Percentiles rank a stretch among this genome's conserved stretches.
phyloP scores from a whole-genome alignment of 2,329 filamentous ascomycete genomes.

The Colletotrichum melonis region DNA sequence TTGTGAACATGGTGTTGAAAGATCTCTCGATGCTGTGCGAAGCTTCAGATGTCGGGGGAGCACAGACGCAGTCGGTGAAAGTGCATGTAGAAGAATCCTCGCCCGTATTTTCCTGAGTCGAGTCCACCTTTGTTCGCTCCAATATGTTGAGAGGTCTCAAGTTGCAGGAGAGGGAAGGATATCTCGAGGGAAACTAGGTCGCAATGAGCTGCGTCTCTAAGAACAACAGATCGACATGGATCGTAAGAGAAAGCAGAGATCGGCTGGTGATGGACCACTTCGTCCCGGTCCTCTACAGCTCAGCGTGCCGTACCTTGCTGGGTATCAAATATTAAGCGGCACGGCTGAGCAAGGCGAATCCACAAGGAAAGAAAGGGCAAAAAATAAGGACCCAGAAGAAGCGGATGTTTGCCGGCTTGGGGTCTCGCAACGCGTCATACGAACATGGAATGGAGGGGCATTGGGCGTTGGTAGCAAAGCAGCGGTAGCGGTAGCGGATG shows the following conservation, averaged over 20 bases:
- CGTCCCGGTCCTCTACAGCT: not conserved
- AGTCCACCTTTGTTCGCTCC: not conserved
- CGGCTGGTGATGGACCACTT: not conserved
- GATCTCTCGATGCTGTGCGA: not conserved
- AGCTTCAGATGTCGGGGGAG: not conserved
- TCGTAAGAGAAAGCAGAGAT: not conserved
- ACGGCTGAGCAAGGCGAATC: not conserved
- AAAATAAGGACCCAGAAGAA: conserved; percentile 19
- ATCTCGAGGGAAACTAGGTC: not conserved
- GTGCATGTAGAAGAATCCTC: conserved; percentile 2
- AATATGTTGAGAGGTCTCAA: not conserved
- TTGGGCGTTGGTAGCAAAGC: not conserved
- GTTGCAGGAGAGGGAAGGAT: not conserved
- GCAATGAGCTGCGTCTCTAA: not conserved
- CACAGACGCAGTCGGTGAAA: conserved; percentile 5
- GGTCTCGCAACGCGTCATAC: conserved; percentile 32
- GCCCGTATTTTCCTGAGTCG: not conserved
- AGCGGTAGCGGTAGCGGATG: not conserved
- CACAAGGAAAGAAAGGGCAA: not conserved
- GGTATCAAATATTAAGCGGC: conserved; percentile 9
- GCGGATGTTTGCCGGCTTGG: conserved; percentile 26
- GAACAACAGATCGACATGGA: not conserved
- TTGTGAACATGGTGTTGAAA: conserved; percentile 16
- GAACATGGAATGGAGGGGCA: conserved; percentile 22
- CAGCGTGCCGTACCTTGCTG: conserved; percentile 19